Percentiles rank a stretch among this genome's conserved stretches.
Conservation (phyloP, 2,329 filamentous ascomycete species). For the Curvularia eragrostidis region DNA sequence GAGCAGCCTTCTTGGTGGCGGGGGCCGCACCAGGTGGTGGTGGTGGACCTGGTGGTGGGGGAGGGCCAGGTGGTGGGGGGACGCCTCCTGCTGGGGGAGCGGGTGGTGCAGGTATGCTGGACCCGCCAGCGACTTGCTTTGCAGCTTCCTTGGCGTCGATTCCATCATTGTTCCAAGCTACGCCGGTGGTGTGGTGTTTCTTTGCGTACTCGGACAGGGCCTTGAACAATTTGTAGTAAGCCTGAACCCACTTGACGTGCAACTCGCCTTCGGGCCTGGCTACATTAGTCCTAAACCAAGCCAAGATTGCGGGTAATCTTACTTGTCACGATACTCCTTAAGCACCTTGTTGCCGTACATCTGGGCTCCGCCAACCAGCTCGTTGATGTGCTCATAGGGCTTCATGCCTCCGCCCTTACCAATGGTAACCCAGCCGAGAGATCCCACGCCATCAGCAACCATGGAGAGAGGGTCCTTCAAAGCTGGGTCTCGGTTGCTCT, state of each 20-base stretch:
- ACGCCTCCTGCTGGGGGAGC: conserved; percentile 66
- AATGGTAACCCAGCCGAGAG: conserved; percentile 88
- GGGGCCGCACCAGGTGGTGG: conserved; percentile 57
- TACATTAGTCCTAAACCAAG: conserved; percentile 22
- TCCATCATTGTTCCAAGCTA: conserved; percentile 85
- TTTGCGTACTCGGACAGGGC: conserved; percentile 84
- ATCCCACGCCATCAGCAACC: conserved; percentile 87
- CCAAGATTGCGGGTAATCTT: conserved; percentile 33
- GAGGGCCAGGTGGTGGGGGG: conserved; percentile 68
- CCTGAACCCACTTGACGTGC: conserved; percentile 85
- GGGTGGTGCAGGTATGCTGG: conserved; percentile 69
- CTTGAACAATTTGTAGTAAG: conserved; percentile 91
- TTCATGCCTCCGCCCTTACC: conserved; percentile 64
- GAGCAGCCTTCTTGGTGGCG: conserved; percentile 54
- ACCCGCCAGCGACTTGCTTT: conserved; percentile 59
- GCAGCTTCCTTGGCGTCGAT: conserved; percentile 75
- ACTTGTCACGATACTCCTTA: conserved; percentile 87
- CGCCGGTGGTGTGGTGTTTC: conserved; percentile 77
- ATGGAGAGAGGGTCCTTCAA: conserved; percentile 83
- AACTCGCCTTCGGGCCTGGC: conserved; percentile 67
- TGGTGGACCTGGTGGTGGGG: conserved; percentile 63
- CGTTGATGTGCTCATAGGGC: conserved; percentile 84
- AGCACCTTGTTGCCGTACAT: conserved; percentile 95
- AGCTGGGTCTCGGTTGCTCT: conserved; percentile 76
- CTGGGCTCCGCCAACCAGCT: conserved; percentile 82